Base-by-base conservation (phyloP, 1,284 basidiomycete genomes). In the Irpex sp. region DNA sequence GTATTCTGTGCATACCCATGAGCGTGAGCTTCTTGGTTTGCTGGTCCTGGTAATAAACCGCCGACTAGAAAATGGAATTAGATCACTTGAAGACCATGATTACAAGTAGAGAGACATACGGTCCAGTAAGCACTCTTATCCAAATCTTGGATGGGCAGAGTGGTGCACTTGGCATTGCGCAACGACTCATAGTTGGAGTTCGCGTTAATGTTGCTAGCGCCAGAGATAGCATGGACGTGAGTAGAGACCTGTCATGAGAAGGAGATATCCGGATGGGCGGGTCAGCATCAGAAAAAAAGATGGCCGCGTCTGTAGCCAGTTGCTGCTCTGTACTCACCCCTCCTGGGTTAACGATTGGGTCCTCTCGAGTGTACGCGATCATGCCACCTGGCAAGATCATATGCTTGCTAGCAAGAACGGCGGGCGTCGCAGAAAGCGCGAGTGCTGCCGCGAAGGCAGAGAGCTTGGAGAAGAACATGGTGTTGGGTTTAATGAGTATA, bases 81-180 rank as follows among this genome's bases (percentile, higher is more conserved):
- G 59, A 33, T 33, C 1, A 17, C 17, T 7, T 37, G 6, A 31
- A 43, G 36, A 61, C 19, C 26, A 26, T 26, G 26, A 26, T 26
- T 26, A 26, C 26, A 26, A 35, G 26, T 17, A 59, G 11, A 49
- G n/a, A 21, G 19, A 49, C 71, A 60, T 55, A 71, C 71, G 58
- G 68, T 66, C 71, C 72, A 74, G 67, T 72, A 73, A 64, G 69
- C 69, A 61, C 67, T 69, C 66, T 68, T 66, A 63, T 73, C 71
- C 13, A 66, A 57, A 8, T 62, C 61, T 66, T 72, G 69, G 59
- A 72, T 66, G 55, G 69, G 65, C 31, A 70, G 66, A 35, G 68
- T 69, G 19, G 71, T 69, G 69, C 70, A 71, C 49, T 67, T 62
- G 54, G 66, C 68, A 47, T 68, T 58, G 49, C 59, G 59, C 43